phyloP scores from a whole-genome alignment of 176 grass and related monocot species.

The Alloteropsis semialata region DNA sequence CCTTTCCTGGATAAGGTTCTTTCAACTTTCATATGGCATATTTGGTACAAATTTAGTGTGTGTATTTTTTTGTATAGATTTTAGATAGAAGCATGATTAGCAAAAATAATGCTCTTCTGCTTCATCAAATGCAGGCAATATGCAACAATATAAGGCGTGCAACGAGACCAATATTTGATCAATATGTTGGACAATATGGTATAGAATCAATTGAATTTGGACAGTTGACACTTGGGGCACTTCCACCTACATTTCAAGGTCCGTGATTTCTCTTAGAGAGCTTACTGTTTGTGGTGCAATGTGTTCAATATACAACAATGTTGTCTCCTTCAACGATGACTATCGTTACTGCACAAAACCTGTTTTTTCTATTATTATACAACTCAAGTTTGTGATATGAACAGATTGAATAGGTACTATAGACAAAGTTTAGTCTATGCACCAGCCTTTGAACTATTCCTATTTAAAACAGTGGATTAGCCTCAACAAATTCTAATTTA shows the following conservation, averaged over 20 bases:
- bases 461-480: neutral
- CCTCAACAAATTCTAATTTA: neutral
- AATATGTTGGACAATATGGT: conserved; percentile 80
- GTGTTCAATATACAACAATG: neutral
- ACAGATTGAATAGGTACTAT: neutral
- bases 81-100: neutral
- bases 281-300: conserved; percentile 14
- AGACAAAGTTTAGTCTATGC: neutral
- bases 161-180: conserved; percentile 69
- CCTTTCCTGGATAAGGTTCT: conserved; percentile 90
- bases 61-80: neutral
- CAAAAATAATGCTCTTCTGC: neutral
- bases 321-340: neutral
- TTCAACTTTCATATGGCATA: conserved; percentile 42
- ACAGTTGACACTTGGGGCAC: conserved; percentile 62
- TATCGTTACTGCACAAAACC: neutral
- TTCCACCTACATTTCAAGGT: conserved; percentile 90
- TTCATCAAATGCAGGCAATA: conserved; percentile 58
- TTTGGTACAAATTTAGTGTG: conserved; percentile 28
- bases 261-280: conserved; percentile 9
- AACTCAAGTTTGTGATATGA: neutral
- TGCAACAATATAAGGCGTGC: conserved; percentile 70
- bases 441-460: neutral
- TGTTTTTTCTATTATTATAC: neutral
- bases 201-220: conserved; percentile 86